Base-by-base conservation (phyloP, 1,284 basidiomycete genomes). In the Microbotryomycetes sp. region DNA sequence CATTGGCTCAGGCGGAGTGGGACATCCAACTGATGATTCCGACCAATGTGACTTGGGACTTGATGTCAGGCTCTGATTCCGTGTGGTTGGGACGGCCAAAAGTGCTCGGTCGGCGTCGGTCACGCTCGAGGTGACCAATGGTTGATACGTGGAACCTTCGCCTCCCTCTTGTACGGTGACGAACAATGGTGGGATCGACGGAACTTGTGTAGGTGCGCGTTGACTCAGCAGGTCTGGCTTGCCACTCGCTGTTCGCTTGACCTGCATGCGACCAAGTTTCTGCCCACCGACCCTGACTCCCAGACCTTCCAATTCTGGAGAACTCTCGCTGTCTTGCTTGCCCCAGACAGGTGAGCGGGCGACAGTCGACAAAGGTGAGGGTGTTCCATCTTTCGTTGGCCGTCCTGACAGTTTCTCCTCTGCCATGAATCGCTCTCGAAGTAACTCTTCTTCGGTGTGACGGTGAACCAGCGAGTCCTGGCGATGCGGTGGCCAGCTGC, bases 21-120 rank as follows among this genome's bases (percentile, higher is more conserved):
- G 54, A 4, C 9, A n/a, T 30, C 53, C 57, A 3, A 25, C 54
- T 1, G 57, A 57, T 25, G 56, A 56, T 2, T 59, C 56, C 14
- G 52, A 55, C 63, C 63, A 65, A 30, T 58, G 56, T 16, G 59
- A 64, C 16, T 6, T 19, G 3, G 59, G 54, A 4, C 25, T 23
- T 0, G 49, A 46, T 2, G 26, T 29, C n/a, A 15, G 9, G 12
- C 47, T 45, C 42, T 30, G 25, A 15, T 16, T 30, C 15, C 30
- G 52, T 28, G 19, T 22, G 19, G 26, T 28, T 23, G 25, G n/a
- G 49, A 26, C 49, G 29, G 49, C 19, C 4, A 28, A 42, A 16
- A 9, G 14, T 2, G 15, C 12, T 47, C 2, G 28, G 14, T 19
- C 19, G n/a, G 14, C 49, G 12, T 12, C 15, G 7, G 46, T 42